Evolutionary conservation across 2,329 filamentous ascomycete genomes (phyloP), one percentile per base, ranked within the genome.

Genomic region (Talaromyces albobiverticillius): DNA sequence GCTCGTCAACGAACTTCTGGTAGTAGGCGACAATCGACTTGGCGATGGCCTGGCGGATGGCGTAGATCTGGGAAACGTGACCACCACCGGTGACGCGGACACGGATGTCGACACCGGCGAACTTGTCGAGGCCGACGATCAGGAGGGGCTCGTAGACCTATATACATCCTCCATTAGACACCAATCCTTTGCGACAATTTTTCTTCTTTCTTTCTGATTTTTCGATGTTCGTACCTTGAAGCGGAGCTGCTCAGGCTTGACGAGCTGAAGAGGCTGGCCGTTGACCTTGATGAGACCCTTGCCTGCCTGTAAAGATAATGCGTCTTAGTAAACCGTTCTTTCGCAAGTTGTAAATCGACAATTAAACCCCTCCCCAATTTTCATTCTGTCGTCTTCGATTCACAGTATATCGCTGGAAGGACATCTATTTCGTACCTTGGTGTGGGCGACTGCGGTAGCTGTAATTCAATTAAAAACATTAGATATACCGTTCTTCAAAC

Each of bases 1-100:
- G 92, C 89, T 99, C 94, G 76, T 99, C 94, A 80, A 97, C 90
- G 82, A 87, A 99, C 86, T 99, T 96, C 83, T 96, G 93, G 89
- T 96, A 97, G 88, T 96, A 96, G 79, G 91, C 88, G 73, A 95
- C 87, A 76, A 95, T 90, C 71, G 88, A 88, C 87, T 97, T 99
- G 82, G 92, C 87, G 75, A 99, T 97, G 71, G 94, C 93, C 83
- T 99, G 94, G 71, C 94, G 91, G 84, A 97, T 90, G 76, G 94
- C 94, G 81, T 97, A 96, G 80, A 96, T 85, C 80, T 96, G 92
- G 59, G 90, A 95, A 65, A 89, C 92, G 85, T 97, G 93, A 82
- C 93, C 94, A 89, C 94, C 94, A 77, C 94, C 94, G 72, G 86
- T 84, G 72, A 97, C 94, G 73, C 92, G 89, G 76, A 97, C 90